Conservation (phyloP, 169 alveolate species). For the Perkinsus olseni region DNA sequence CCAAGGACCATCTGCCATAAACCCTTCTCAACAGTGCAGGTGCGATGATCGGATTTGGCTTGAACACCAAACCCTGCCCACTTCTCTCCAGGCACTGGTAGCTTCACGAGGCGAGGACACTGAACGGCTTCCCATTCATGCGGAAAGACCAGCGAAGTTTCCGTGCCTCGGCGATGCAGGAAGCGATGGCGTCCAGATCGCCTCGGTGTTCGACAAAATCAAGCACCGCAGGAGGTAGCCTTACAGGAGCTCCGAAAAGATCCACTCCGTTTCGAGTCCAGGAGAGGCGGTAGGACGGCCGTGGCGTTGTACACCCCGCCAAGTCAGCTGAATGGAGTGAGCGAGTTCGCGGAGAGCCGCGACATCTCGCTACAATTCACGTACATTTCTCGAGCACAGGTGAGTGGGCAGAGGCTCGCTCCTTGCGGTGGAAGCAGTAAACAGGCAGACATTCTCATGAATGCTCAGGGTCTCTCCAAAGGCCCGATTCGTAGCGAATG, state of each 20-base stretch:
- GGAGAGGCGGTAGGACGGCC: neutral
- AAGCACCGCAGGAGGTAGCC: neutral
- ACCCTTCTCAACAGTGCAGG: no score
- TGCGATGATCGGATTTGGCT: no score
- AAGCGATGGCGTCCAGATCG: neutral
- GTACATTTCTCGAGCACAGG: neutral
- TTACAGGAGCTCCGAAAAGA: neutral
- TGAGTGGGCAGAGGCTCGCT: no score
- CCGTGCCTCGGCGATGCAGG: neutral
- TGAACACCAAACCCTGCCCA: no score
- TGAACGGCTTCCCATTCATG: neutral
- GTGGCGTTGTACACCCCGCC: neutral
- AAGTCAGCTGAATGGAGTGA: neutral
- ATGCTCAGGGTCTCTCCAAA: no score
- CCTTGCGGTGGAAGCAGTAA: no score
- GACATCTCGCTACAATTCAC: neutral
- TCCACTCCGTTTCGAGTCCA: neutral
- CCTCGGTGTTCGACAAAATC: neutral
- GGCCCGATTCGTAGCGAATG: no score
- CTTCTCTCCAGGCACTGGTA: no score
- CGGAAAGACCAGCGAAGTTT: neutral
- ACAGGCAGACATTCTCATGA: no score
- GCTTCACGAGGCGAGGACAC: neutral
- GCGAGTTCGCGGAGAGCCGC: neutral
- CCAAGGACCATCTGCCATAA: no score